A percentile compares a stretch with the other conserved stretches of the same genome.
Evolutionary conservation across 345 rosid genomes (phyloP).

Genomic region (Bretschneidera sinensis): DNA sequence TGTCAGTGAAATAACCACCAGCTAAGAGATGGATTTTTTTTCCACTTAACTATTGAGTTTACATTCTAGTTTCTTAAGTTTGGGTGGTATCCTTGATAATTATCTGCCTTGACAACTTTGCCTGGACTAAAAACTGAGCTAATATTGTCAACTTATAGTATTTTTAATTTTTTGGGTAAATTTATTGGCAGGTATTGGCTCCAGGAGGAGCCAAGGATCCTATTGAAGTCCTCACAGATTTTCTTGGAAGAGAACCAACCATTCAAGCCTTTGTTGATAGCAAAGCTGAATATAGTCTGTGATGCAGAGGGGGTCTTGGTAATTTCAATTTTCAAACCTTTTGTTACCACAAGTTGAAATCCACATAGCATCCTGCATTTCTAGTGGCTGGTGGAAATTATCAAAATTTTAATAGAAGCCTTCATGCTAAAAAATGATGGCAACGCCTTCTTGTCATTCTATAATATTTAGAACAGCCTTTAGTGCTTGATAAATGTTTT

Average conservation of each 20-base stretch:
- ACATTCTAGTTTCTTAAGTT: background rate
- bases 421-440: no score
- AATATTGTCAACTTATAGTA: background rate
- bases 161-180: background rate
- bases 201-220: conserved; percentile 86
- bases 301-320: conserved; percentile 4
- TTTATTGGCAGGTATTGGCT: conserved; percentile 63
- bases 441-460: no score
- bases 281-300: conserved; percentile 40
- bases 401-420: no score
- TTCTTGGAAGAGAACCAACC: conserved; percentile 94
- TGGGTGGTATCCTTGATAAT: background rate
- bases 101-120: no score
- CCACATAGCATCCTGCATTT: no score
- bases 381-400: no score
- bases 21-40: background rate
- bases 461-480: no score
- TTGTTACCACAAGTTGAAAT: no score
- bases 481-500: no score
- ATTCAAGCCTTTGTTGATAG: conserved; percentile 63
- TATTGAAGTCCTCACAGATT: conserved; percentile 61
- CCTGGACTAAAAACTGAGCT: background rate
- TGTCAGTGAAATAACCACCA: background rate
- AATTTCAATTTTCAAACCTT: no score
- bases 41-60: background rate